Percentiles rank a stretch among this genome's conserved stretches.
phyloP scores from a whole-genome alignment of 1,284 basidiomycete genomes.

The Tilletia horrida region DNA sequence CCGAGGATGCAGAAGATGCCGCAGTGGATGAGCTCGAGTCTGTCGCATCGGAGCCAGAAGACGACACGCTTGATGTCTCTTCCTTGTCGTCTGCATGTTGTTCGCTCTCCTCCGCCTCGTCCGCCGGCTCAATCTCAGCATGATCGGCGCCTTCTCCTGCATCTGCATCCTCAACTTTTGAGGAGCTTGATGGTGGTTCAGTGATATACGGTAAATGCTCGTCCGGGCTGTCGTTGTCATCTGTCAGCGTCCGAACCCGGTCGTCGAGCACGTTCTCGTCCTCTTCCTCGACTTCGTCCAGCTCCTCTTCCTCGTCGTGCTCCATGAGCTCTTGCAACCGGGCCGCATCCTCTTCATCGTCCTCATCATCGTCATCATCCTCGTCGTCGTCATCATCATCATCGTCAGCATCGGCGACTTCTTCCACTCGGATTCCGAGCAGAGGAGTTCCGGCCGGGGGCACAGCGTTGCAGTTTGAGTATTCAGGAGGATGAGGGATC shows the following conservation, averaged over 20 bases:
- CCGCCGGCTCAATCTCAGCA: too few species aligned
- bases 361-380: slow-evolving; percentile 5
- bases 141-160: too few species aligned
- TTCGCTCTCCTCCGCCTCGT: too few species aligned
- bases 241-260: background rate
- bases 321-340: background rate
- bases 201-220: background rate
- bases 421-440: slow-evolving; percentile 8
- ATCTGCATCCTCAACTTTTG: too few species aligned
- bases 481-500: background rate
- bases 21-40: too few species aligned
- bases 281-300: background rate
- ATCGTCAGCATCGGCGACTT: slow-evolving; percentile 13
- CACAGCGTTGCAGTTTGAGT: background rate
- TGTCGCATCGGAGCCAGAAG: too few species aligned
- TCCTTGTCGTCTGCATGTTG: too few species aligned
- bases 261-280: background rate
- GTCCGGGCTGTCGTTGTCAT: background rate
- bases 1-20: too few species aligned
- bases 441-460: slow-evolving; percentile 9
- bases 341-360: background rate
- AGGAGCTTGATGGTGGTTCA: too few species aligned
- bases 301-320: background rate
- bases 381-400: slow-evolving; percentile 12
- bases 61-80: too few species aligned